Evolutionary conservation across 345 rosid genomes (phyloP).

Genomic region (Physaria fendleri): DNA sequence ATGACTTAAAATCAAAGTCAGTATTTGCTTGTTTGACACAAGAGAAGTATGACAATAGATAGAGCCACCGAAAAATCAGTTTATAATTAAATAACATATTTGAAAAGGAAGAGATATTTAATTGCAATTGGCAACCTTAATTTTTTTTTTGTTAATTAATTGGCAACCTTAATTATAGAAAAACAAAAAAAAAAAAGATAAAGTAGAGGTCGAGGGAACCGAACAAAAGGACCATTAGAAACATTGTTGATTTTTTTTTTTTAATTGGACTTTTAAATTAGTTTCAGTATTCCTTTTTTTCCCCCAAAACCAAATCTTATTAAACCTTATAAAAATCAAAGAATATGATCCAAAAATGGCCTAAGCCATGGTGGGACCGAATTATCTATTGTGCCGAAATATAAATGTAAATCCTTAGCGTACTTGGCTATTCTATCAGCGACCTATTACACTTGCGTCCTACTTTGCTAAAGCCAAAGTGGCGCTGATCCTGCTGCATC

Average conservation of each 20-base stretch:
- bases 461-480: too few relatives aligned
- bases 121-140: background rate
- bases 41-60: background rate
- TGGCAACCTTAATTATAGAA: background rate
- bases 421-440: too few relatives aligned
- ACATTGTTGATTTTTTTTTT: background rate
- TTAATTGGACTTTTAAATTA: background rate
- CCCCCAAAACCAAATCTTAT: too few relatives aligned
- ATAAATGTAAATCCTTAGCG: too few relatives aligned
- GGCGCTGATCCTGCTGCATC: too few relatives aligned
- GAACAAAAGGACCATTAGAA: background rate
- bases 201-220: background rate
- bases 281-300: too few relatives aligned
- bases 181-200: background rate
- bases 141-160: too few relatives aligned
- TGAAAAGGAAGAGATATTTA: background rate
- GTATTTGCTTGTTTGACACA: conserved; percentile 14
- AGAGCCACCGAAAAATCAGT: background rate
- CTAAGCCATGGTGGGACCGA: too few relatives aligned
- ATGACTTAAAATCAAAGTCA: conserved; percentile 3
- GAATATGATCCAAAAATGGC: too few relatives aligned
- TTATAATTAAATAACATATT: background rate
- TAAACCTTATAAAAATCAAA: too few relatives aligned
- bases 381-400: too few relatives aligned
- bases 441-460: too few relatives aligned